Evolutionary conservation across 1,284 basidiomycete genomes (phyloP).

Genomic region (Cutaneotrichosporon cutaneum): DNA sequence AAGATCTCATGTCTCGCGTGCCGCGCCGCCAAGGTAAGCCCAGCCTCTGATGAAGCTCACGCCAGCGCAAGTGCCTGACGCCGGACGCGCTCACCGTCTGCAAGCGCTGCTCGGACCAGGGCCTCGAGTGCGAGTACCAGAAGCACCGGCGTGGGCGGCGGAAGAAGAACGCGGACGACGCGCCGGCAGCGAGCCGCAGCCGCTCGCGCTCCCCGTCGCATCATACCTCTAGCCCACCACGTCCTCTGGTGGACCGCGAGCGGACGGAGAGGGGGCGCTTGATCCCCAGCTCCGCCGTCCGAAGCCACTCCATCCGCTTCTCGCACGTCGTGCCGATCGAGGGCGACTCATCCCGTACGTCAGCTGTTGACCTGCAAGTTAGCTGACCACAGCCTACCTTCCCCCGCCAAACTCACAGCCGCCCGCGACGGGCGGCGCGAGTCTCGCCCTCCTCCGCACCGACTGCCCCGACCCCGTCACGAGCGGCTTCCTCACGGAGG

Average conservation of each 20-base stretch:
- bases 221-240: neutral
- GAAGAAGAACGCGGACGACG: conserved; percentile 25
- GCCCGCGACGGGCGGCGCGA: conserved; percentile 5
- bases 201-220: conserved; percentile 11
- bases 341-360: conserved; percentile 32
- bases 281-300: conserved; percentile 3
- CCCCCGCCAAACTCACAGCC: conserved; percentile 13
- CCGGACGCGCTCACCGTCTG: conserved; percentile 28
- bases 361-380: neutral
- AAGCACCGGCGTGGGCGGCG: conserved; percentile 30
- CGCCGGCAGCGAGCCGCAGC: neutral
- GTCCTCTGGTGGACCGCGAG: conserved; percentile 1
- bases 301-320: conserved; percentile 24
- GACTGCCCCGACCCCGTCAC: conserved; percentile 41
- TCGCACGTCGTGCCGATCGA: conserved; percentile 35
- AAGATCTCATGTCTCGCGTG: conserved; percentile 34
- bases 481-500: conserved; percentile 35
- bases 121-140: conserved; percentile 33
- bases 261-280: neutral
- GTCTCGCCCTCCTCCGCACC: conserved; percentile 12
- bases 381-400: conserved; percentile 17
- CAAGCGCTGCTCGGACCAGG: conserved; percentile 30
- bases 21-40: conserved; percentile 32
- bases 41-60: conserved; percentile 1
- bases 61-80: conserved; percentile 35